Conservation (phyloP, 2,329 filamentous ascomycete genomes). For the Penicillium oxalicum region DNA sequence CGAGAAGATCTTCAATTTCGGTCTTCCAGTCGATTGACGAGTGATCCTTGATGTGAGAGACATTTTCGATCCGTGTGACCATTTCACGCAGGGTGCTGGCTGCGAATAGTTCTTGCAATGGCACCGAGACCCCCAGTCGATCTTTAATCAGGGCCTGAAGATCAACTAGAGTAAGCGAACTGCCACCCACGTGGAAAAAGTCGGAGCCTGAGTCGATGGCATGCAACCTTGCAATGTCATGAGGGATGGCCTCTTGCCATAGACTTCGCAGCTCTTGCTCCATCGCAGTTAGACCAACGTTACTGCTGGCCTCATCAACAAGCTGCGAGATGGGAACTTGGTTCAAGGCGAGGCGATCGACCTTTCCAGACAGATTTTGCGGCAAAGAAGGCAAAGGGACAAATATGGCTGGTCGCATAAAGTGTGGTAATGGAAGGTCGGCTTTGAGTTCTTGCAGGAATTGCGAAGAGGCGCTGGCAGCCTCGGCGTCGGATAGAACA, state of each 20-base stretch:
- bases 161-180: constrained; percentile 12
- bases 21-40: constrained; percentile 10
- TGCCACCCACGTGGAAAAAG: constrained; percentile 20
- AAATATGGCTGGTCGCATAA: constrained; percentile 33
- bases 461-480: background rate
- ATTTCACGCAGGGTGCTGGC: constrained; percentile 15
- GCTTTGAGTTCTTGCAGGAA: constrained; percentile 25
- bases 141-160: constrained; percentile 14
- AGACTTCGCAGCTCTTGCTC: constrained; percentile 12
- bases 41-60: background rate
- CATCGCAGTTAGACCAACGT: background rate
- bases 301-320: background rate
- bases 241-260: constrained; percentile 14
- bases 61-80: constrained; percentile 7
- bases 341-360: constrained; percentile 18
- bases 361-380: constrained; percentile 25
- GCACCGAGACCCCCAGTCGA: constrained; percentile 6
- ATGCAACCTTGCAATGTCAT: constrained; percentile 7
- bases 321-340: constrained; percentile 5
- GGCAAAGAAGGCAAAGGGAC: constrained; percentile 25
- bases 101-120: constrained; percentile 15
- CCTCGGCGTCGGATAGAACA: background rate
- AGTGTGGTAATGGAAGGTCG: constrained; percentile 28
- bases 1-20: constrained; percentile 7
- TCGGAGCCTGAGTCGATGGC: constrained; percentile 12